A percentile compares a stretch with the other conserved stretches of the same genome.
These are phyloP conservation scores for Melaleuca quinquenervia DNA, from an alignment of 345 rosid species.

Conservation along the genomic window DNA sequence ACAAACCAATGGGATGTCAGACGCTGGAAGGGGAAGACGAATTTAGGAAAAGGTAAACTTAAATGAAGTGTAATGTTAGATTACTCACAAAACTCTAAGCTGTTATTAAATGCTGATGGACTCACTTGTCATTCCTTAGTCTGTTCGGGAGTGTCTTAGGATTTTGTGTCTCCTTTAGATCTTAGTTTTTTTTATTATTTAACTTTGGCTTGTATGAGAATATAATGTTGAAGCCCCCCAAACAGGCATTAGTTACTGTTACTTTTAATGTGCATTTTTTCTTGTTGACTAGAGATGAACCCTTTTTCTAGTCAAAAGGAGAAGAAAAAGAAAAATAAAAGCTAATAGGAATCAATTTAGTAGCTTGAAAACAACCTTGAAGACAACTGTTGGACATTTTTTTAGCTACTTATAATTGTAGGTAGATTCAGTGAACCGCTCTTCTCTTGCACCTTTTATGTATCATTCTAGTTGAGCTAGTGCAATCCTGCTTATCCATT, in stretches of 20 bases:
- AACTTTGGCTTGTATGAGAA: background rate
- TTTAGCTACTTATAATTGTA: background rate
- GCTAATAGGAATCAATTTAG: background rate
- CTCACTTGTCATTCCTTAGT: background rate
- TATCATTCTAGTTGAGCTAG: background rate
- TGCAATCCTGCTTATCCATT: background rate
- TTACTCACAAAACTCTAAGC: background rate
- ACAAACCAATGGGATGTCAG: conserved; percentile 99
- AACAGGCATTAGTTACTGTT: background rate
- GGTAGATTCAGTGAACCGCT: background rate
- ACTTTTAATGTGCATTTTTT: background rate
- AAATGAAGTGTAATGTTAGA: background rate
- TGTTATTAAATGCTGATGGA: background rate
- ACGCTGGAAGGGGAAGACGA: conserved; percentile 94
- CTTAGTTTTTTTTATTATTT: background rate
- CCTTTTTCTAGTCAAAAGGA: background rate
- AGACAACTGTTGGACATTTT: background rate
- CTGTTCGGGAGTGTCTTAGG: background rate
- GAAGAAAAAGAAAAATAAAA: background rate
- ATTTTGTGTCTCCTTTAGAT: background rate
- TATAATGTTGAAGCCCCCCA: background rate
- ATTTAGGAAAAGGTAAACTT: conserved; percentile 82
- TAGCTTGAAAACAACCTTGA: background rate
- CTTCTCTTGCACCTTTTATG: background rate
- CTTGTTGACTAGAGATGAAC: background rate